Conservation (phyloP, 345 rosid species). For the Gynandropsis gynandra region DNA sequence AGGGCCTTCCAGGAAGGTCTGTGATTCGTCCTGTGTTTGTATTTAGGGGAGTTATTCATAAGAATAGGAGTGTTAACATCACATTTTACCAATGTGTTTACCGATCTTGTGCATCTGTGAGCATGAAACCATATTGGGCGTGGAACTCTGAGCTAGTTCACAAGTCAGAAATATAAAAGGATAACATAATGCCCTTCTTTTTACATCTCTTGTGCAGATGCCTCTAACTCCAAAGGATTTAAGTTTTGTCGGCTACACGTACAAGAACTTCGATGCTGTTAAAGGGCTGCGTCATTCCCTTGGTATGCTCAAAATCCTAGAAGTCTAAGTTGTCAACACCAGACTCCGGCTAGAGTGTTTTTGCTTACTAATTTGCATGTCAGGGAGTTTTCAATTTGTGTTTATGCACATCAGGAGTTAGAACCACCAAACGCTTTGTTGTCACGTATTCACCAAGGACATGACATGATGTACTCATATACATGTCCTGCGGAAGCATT, state of each 20-base stretch:
- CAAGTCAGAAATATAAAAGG: no score
- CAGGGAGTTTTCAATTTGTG: not conserved
- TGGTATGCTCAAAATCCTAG: slow-evolving; percentile 52
- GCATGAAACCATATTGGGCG: no score
- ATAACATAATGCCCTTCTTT: no score
- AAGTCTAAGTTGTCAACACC: slow-evolving; percentile 2
- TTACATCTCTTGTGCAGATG: slow-evolving; percentile 65
- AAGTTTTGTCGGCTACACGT: slow-evolving; percentile 93
- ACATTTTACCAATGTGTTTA: no score
- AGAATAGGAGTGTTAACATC: no score
- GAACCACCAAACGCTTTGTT: not conserved
- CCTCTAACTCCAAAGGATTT: slow-evolving; percentile 77
- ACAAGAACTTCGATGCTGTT: slow-evolving; percentile 94
- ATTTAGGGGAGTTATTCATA: no score
- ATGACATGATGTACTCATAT: not conserved
- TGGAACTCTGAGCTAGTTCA: no score
- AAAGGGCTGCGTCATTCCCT: slow-evolving; percentile 56
- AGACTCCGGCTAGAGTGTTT: not conserved
- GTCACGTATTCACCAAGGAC: no score
- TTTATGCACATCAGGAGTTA: not conserved
- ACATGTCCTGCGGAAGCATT: no score
- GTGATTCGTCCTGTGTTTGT: no score
- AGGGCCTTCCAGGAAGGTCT: slow-evolving; percentile 85
- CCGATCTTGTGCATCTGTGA: no score
- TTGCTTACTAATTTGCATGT: no score